Percentiles rank a stretch among this genome's conserved stretches.
These are phyloP conservation scores for Xylariaceae sp. DNA, from an alignment of 2,329 filamentous ascomycete genomes.

Conservation along the genomic window DNA sequence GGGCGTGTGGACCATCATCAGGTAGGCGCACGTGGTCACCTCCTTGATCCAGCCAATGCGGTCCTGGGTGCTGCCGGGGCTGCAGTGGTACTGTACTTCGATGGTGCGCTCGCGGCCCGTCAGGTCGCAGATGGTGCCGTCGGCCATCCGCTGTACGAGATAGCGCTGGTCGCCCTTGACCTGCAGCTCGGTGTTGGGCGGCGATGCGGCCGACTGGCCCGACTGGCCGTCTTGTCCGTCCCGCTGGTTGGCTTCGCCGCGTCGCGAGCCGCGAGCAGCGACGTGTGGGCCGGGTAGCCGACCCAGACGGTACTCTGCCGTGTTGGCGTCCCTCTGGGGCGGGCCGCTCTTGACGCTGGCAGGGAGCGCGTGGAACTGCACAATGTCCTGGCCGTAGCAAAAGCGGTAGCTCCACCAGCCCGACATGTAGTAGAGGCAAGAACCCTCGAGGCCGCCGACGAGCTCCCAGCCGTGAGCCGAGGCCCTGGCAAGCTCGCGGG, in stretches of 20 bases:
- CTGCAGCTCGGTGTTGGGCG: slow-evolving; percentile 58
- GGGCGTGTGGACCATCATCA: slow-evolving; percentile 89
- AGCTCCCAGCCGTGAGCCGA: slow-evolving; percentile 74
- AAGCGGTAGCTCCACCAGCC: slow-evolving; percentile 98
- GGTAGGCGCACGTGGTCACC: slow-evolving; percentile 79
- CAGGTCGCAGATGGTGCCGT: slow-evolving; percentile 78
- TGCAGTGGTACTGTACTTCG: slow-evolving; percentile 76
- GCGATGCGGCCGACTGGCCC: slow-evolving; percentile 15
- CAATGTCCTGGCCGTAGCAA: slow-evolving; percentile 80
- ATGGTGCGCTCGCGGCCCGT: slow-evolving; percentile 75
- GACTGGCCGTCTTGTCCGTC: slow-evolving; percentile 9
- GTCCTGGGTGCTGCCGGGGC: slow-evolving; percentile 63
- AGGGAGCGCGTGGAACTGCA: slow-evolving; percentile 82
- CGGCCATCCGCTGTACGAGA: slow-evolving; percentile 72
- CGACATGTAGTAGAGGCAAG: slow-evolving; percentile 72
- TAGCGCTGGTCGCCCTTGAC: slow-evolving; percentile 79
- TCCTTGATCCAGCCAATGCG: slow-evolving; percentile 92
- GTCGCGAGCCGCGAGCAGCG: slow-evolving; percentile 16
- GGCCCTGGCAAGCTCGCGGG: slow-evolving; percentile 71
- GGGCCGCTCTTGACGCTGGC: slow-evolving; percentile 59
- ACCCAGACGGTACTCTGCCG: slow-evolving; percentile 71
- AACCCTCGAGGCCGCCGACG: slow-evolving; percentile 66
- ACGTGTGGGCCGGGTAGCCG: slow-evolving; percentile 34
- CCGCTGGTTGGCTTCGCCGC: slow-evolving; percentile 11
- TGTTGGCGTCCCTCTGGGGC: slow-evolving; percentile 68